Evolutionary conservation across 208 protist species (phyloP).

Genomic region (Trypanosoma cruzi): DNA sequence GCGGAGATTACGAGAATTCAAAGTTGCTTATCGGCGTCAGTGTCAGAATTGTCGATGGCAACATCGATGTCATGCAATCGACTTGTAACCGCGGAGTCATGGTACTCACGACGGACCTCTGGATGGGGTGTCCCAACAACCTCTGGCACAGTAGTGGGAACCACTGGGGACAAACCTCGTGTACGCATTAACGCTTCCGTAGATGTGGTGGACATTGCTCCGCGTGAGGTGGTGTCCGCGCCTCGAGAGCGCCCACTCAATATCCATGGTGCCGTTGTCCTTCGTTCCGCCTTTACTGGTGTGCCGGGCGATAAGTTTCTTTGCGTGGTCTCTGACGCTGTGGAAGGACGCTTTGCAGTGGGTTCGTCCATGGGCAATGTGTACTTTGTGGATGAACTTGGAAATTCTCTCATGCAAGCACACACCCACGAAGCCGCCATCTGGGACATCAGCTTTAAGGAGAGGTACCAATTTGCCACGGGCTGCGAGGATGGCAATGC

Average conservation of each 20-base stretch:
- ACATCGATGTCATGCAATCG: constrained; percentile 52
- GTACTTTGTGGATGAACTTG: constrained; percentile 80
- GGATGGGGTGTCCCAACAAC: background rate
- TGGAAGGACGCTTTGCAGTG: constrained; percentile 70
- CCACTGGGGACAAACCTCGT: constrained; percentile 26
- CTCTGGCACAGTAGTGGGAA: background rate
- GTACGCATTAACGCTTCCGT: constrained; percentile 81
- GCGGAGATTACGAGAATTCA: constrained; percentile 60
- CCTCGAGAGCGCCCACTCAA: constrained; percentile 45
- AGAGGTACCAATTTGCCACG: constrained; percentile 73
- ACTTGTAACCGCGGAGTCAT: constrained; percentile 60
- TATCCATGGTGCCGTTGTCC: constrained; percentile 62
- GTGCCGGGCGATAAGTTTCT: constrained; percentile 80
- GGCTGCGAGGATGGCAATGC: constrained; percentile 77
- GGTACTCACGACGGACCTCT: constrained; percentile 19
- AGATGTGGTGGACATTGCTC: constrained; percentile 80
- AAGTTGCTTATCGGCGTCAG: constrained; percentile 52
- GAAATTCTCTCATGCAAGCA: constrained; percentile 80
- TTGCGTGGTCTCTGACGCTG: constrained; percentile 61
- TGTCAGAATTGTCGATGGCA: constrained; percentile 52
- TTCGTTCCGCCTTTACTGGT: constrained; percentile 65
- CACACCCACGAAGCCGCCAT: constrained; percentile 80
- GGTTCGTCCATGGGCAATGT: constrained; percentile 81
- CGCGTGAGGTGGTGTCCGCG: constrained; percentile 55
- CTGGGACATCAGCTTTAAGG: constrained; percentile 78